Base-by-base conservation (phyloP, 345 rosid species). In the Corymbia maculata region DNA sequence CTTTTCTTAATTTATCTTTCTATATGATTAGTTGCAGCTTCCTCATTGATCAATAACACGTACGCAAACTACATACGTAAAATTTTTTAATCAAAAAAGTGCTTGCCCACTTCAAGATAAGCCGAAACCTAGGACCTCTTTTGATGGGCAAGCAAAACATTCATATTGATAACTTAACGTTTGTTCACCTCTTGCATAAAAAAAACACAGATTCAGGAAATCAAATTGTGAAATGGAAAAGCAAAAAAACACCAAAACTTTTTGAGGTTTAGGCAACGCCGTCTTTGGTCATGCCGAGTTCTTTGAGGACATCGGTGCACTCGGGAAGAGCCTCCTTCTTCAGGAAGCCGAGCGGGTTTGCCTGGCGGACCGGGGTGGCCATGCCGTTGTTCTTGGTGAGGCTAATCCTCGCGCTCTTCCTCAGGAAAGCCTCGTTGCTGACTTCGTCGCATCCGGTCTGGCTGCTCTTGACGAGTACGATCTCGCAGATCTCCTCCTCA, bases 401-500 rank as follows among this genome's bases (percentile, higher is more conserved):
- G 89, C 93, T 89, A 86, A 96, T 85, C 82, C 94, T 91, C 8
- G 95, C 93, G 36, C 90, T 90, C 87, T 90, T 94, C 90, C 79
- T 90, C 28, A 86, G 86, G 90, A 64, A 90, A 42, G 88, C 82
- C 28, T 90, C 93, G 19, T 89, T 49, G 94, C 88, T 88, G 50
- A 93, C 44, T 32, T 94, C 95, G 17, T 85, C 44, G 88, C 97
- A 96, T 4, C 92, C 94, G 13, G 95, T 85, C 87, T 91, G 91
- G 47, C 91, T 90, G 64, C 97, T 94, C 61, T 93, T 88, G 22
- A 89, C 85, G 2, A 93, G 94, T n/a, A 88, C 6, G 44, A 93
- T 87, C 91, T 95, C 96, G 86, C 96, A 94, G n/a, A 94, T n/a
- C 51, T 95, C 98, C 50, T 94, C 95, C 89, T 93, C 95, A 30